Evolutionary conservation across 2,329 filamentous ascomycete genomes (phyloP), one percentile per base, ranked within the genome.

Genomic region (Elsinoe fawcettii): DNA sequence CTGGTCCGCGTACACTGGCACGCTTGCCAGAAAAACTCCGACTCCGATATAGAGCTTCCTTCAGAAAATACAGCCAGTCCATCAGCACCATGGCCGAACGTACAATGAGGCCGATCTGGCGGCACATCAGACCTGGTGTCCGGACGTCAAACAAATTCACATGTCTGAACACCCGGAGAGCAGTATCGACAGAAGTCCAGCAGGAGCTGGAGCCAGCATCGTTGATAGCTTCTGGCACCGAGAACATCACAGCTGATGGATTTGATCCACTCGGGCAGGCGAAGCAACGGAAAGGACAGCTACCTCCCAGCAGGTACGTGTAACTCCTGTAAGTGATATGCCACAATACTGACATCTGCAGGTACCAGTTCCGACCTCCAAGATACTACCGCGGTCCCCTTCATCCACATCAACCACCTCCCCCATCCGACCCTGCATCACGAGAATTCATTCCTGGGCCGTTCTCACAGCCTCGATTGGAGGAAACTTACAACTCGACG

Each of bases 361-460:
- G 92, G 80, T 99, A 97, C 76, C 88, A 95, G 74, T 97, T 87
- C 73, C 90, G 91, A 63, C 86, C 92, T 53, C 93, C 93, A 62
- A 93, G 92, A 75, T 99, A 91, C 80, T 85, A 96, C 73, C 88
- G 92, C 67, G 93, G 93, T 58, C 91, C 91, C 62, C 80, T 97
- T 22, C 91, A 97, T 70, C 93, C 93, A 53, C 84, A 96, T 67
- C 90, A 96, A 75, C 88, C 90, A 59, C 92, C 90, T n/a, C 80
- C 84, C 37, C 81, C 85, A 54, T 93, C 91, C 61, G 88, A 96
- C 66, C 91, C 91, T 0, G 81, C 86, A 25, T 96, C 93, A 59
- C 87, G 93, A 69, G 80, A 90, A 68, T 99, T 93, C 71, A 79
- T 88, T 23, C 91, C 93, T 0, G 93, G 93, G 0, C 93, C 93